A percentile compares a stretch with the other conserved stretches of the same genome.
These are phyloP conservation scores for Acacia acuminata DNA, from an alignment of 306 rosid species.

Conservation along the genomic window DNA sequence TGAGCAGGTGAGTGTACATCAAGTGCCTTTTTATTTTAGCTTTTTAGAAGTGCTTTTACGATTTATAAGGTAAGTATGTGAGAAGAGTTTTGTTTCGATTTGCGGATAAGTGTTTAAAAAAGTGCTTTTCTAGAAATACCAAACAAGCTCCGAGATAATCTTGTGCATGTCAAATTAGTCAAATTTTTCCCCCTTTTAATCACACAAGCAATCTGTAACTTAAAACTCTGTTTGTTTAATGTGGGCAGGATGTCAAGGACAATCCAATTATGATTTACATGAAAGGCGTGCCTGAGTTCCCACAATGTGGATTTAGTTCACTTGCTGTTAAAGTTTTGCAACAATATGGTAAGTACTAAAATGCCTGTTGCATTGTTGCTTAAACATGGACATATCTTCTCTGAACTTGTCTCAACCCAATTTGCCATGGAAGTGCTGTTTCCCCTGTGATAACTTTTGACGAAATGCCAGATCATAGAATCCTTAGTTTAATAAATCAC, in stretches of 20 bases:
- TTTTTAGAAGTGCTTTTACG: too few relatives aligned
- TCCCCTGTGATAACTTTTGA: neutral
- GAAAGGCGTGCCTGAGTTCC: slow-evolving; percentile 81
- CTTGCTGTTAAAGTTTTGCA: slow-evolving; percentile 77
- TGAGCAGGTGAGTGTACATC: slow-evolving; percentile 58
- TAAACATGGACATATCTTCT: neutral
- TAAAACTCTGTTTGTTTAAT: slow-evolving; percentile 14
- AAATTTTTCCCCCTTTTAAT: neutral
- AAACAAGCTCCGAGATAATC: neutral
- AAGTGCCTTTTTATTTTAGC: too few relatives aligned
- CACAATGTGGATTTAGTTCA: slow-evolving; percentile 86
- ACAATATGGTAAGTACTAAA: slow-evolving; percentile 50
- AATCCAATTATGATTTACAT: slow-evolving; percentile 83
- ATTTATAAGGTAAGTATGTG: too few relatives aligned
- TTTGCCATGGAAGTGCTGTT: slow-evolving; percentile 25
- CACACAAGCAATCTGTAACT: neutral
- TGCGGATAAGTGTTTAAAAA: too few relatives aligned
- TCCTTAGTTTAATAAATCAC: neutral
- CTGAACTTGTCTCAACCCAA: slow-evolving; percentile 2
- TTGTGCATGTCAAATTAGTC: neutral
- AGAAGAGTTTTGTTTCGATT: too few relatives aligned
- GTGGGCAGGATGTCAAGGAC: slow-evolving; percentile 70
- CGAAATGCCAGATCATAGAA: neutral
- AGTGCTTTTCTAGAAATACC: too few relatives aligned
- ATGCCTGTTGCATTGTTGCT: neutral